These are phyloP conservation scores for Penicillium sp. DNA, from an alignment of 2,329 filamentous ascomycete genomes.

Conservation along the genomic window DNA sequence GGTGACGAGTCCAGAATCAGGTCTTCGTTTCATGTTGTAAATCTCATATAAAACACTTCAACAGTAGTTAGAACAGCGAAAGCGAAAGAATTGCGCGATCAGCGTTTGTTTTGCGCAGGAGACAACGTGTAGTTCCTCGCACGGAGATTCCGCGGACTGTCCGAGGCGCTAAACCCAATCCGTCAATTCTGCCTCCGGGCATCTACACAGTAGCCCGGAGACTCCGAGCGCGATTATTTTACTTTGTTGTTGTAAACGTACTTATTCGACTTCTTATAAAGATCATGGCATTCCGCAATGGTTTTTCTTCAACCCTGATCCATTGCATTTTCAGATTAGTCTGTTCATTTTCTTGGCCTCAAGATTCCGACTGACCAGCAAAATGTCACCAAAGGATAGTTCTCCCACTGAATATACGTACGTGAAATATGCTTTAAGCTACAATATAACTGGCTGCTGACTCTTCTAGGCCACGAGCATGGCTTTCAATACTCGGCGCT, in stretches of 20 bases:
- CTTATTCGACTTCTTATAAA: neutral
- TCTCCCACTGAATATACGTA: slow-evolving; percentile 26
- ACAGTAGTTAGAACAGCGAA: neutral
- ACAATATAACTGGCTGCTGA: neutral
- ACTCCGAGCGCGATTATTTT: slow-evolving; percentile 1
- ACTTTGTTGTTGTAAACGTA: neutral
- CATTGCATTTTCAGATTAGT: neutral
- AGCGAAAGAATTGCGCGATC: neutral
- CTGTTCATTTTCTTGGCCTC: no score
- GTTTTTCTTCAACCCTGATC: neutral
- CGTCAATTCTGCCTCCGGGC: neutral
- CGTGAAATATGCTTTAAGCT: slow-evolving; percentile 2
- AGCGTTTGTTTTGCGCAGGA: neutral
- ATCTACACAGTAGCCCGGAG: slow-evolving; percentile 6
- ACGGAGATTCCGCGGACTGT: slow-evolving; percentile 28
- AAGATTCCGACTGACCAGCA: neutral
- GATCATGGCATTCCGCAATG: neutral
- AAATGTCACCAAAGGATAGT: neutral
- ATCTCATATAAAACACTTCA: neutral
- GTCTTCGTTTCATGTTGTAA: slow-evolving; percentile 26
- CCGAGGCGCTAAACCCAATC: slow-evolving; percentile 13
- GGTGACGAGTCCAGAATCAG: neutral
- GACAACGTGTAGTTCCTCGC: neutral
- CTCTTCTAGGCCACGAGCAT: slow-evolving; percentile 24
- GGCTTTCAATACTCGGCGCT: slow-evolving; percentile 31